Evolutionary conservation across 495 filamentous ascomycete species (phyloP), one percentile per base, ranked within the genome.

Genomic region (Emericellopsis terricola): DNA sequence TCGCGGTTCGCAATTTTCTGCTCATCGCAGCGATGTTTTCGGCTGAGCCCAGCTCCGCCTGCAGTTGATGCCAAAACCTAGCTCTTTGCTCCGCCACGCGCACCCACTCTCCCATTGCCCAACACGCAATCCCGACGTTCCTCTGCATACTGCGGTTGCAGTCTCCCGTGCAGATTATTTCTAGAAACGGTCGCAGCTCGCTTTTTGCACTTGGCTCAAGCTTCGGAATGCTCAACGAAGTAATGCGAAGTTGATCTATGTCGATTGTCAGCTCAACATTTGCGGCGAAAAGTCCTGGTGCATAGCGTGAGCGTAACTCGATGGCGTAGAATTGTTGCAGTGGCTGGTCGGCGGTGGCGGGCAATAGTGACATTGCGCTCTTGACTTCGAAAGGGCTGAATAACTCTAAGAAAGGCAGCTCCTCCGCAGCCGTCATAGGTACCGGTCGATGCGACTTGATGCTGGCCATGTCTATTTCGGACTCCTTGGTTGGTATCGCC

Each of bases 371-470:
- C 36, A 68, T 51, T 1, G 50, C 53, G 2, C 64, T 68, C 4
- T 61, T 55, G 39, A 67, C 71, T 15, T 52, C 48, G 2, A 77
- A 47, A 1, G 67, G 62, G 3, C 59, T 66, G 39, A 77, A 74
- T 31, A 62, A 51, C 42, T 65, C 58, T 0, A 75, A 60, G 43
- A 62, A 72, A 5, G 69, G 67, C 2, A 74, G 50, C 35, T 68
- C 64, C 43, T 72, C 62, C 2, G 55, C 56, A 9, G 55, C 50
- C 0, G 52, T 46, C 43, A 73, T 57, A 9, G 57, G 42, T 8
- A 73, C 28, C 4, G 72, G 69, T 33, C 59, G 56, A 44, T 74
- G 65, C 1, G 69, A 73, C 14, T 35, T 35, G 19, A 35, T 35
- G 56, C 46, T 2, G 55, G 45, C 2, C 47, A 48, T 7, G 44